Evolutionary conservation across 352 stramenopile genomes (phyloP).

Genomic region (Phytopythium aichiense): DNA sequence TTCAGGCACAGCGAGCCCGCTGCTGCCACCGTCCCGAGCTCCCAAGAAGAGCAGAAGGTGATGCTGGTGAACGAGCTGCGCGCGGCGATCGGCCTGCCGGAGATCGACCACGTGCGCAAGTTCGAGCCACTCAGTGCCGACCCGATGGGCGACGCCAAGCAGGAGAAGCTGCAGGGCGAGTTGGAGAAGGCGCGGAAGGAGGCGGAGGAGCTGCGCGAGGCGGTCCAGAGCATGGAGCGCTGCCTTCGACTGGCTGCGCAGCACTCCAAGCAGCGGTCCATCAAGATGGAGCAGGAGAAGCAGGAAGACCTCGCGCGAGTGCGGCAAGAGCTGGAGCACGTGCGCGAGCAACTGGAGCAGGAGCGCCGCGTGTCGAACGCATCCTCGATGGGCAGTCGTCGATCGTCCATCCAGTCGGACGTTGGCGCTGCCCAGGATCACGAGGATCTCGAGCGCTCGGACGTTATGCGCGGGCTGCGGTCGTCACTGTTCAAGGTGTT

Average conservation of each 20-base stretch:
- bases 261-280: slow-evolving; percentile 47
- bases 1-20: not conserved
- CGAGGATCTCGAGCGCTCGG: slow-evolving; percentile 27
- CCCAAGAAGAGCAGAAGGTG: slow-evolving; percentile 49
- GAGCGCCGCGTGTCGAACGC: slow-evolving; percentile 35
- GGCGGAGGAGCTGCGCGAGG: slow-evolving; percentile 48
- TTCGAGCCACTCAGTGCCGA: slow-evolving; percentile 66
- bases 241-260: slow-evolving; percentile 38
- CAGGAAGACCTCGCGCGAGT: slow-evolving; percentile 46
- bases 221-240: slow-evolving; percentile 61
- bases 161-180: slow-evolving; percentile 47
- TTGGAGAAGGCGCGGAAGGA: slow-evolving; percentile 51
- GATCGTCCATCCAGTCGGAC: slow-evolving; percentile 29
- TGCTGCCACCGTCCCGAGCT: not conserved
- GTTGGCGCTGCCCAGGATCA: slow-evolving; percentile 17
- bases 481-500: slow-evolving; percentile 35
- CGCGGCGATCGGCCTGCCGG: slow-evolving; percentile 54
- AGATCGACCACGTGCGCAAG: slow-evolving; percentile 60
- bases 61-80: slow-evolving; percentile 80
- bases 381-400: slow-evolving; percentile 23
- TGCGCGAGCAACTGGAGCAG: slow-evolving; percentile 46
- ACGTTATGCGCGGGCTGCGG: slow-evolving; percentile 29
- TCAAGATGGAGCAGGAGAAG: slow-evolving; percentile 59
- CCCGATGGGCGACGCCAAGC: slow-evolving; percentile 33
- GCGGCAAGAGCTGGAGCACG: slow-evolving; percentile 39